A percentile compares a stretch with the other conserved stretches of the same genome.
These are phyloP conservation scores for Dentipellis fragilis DNA, from an alignment of 768 basidiomycete genomes.

Conservation along the genomic window DNA sequence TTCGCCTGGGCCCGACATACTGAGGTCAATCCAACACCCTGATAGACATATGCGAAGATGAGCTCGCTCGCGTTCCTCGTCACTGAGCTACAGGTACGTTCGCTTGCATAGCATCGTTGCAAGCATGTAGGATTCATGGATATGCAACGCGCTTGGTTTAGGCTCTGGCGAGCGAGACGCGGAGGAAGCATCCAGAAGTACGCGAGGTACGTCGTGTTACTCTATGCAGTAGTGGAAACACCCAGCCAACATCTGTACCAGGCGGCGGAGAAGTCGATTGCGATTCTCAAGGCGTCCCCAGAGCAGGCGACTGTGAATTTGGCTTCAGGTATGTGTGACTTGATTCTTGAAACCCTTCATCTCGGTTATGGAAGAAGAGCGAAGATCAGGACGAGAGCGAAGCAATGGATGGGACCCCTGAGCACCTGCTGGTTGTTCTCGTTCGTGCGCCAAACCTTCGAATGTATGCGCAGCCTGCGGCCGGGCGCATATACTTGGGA, in stretches of 20 bases:
- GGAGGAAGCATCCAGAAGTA: slow-evolving; percentile 85
- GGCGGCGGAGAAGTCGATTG: slow-evolving; percentile 85
- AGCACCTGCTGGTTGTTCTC: background rate
- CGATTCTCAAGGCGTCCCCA: slow-evolving; percentile 72
- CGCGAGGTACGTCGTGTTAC: slow-evolving; percentile 56
- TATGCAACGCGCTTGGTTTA: slow-evolving; percentile 19
- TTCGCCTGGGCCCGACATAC: too few species aligned
- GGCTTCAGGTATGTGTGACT: slow-evolving; percentile 45
- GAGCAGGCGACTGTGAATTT: slow-evolving; percentile 66
- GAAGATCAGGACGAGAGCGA: background rate
- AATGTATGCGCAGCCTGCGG: too few species aligned
- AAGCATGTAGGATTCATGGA: background rate
- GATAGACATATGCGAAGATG: slow-evolving; percentile 25
- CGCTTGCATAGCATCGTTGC: too few species aligned
- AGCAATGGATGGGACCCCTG: background rate
- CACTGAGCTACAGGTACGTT: slow-evolving; percentile 59
- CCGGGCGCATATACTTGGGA: background rate
- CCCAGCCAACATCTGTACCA: slow-evolving; percentile 11
- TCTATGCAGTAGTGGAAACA: background rate
- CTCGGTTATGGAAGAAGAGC: too few species aligned
- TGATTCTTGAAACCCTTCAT: background rate
- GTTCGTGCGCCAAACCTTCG: too few species aligned
- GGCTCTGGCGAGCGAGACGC: slow-evolving; percentile 84
- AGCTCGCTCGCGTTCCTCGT: slow-evolving; percentile 62
- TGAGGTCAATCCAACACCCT: too few species aligned